Evolutionary conservation across 495 filamentous ascomycete species (phyloP), one percentile per base, ranked within the genome.

Genomic region (Talaromyces nanjingensis): DNA sequence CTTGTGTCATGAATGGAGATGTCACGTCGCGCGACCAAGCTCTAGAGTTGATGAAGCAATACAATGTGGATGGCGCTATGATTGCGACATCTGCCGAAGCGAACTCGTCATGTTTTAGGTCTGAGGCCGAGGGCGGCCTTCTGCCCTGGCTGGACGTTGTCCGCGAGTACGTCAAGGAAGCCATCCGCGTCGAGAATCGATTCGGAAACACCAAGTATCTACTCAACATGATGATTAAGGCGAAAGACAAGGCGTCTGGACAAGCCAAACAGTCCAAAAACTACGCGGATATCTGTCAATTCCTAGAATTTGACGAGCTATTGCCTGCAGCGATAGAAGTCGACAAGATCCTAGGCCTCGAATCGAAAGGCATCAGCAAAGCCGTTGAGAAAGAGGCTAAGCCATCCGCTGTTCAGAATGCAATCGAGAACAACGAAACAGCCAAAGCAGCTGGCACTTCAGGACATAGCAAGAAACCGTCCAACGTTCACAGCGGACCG

Each of bases 1-100:
- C 92, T 3, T 94, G 91, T 68, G 72, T 97, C 12, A 92, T 97
- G 87, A 98, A 98, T 71, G 94, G 94, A 12, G 94, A 98, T 69
- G 91, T 98, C 0, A 84, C 82, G 18, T 81, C 78, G 16, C 81
- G 89, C 34, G 85, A 87, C 37, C 74, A 94, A 57, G 92, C 86
- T 2, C 69, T 87, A 3, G 71, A 79, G 60, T 75, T 98, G 18
- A 85, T 90, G 60, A 56, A 79, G 16, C 87, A 96, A 69, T 96
- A 81, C 67, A 88, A 87, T 4, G 91, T 89, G 2, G 94, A 98
- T 68, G 94, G 93, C 14, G 93, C 90, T 56, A 98, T 98, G 94
- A 97, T 98, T 69, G 96, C 94, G 11, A 93, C 89, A 3, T 81
- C 89, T 6, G 94, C 94, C 0, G 94, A 98, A 77, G 78, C 85